These are phyloP conservation scores for Tylopilus rubrobrunneus DNA, from an alignment of 768 basidiomycete genomes.

Conservation along the genomic window DNA sequence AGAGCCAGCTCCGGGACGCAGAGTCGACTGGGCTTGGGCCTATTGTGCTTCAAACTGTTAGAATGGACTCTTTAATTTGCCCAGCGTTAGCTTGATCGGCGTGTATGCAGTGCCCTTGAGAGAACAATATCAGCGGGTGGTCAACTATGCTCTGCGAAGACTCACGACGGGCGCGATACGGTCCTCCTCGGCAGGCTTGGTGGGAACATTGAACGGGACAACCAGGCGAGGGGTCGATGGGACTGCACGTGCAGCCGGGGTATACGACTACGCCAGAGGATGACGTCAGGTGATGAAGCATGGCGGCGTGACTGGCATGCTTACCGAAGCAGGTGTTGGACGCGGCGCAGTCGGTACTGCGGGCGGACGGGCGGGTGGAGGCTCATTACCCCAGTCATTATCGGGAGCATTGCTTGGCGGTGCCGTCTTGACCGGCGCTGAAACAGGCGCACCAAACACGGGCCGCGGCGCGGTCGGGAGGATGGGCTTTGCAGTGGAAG, in stretches of 20 bases:
- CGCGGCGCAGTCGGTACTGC: constrained; percentile 39
- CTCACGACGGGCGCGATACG: constrained; percentile 72
- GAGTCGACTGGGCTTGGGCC: constrained; percentile 26
- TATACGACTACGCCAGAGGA: constrained; percentile 17
- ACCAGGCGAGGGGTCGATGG: constrained; percentile 36
- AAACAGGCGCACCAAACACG: constrained; percentile 42
- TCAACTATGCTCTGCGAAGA: background rate
- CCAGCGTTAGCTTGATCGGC: constrained; percentile 83
- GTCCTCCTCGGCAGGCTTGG: constrained; percentile 76
- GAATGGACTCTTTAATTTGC: constrained; percentile 84
- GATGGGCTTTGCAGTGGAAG: constrained; percentile 28
- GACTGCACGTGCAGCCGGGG: constrained; percentile 25
- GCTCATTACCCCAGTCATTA: constrained; percentile 61
- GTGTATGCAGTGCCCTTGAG: constrained; percentile 76
- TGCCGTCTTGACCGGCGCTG: constrained; percentile 38
- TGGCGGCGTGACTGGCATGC: constrained; percentile 9
- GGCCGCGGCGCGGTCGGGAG: constrained; percentile 43
- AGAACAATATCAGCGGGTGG: background rate
- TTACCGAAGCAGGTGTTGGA: constrained; percentile 37
- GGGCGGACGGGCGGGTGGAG: constrained; percentile 46
- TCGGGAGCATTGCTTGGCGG: constrained; percentile 41
- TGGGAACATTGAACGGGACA: constrained; percentile 45
- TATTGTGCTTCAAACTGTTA: constrained; percentile 47
- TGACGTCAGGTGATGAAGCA: background rate
- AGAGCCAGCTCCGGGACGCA: constrained; percentile 12